Evolutionary conservation across 163 green algal species (phyloP).

Genomic region (Trebouxiophyceae sp.): DNA sequence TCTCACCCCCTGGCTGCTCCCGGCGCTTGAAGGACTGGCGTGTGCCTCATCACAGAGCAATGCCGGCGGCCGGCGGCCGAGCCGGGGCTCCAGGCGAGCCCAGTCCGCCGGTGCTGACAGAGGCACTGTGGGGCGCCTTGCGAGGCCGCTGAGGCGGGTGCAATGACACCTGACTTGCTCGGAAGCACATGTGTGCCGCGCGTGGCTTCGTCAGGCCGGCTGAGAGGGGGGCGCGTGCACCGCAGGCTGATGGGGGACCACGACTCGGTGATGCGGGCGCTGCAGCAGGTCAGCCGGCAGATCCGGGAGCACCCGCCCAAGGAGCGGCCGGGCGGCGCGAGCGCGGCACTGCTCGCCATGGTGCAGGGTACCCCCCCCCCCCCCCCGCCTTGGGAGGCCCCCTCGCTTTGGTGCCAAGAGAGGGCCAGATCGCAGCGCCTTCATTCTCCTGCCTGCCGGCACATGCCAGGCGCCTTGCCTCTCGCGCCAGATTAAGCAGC

Average conservation of each 20-base stretch:
- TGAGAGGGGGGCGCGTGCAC: background rate
- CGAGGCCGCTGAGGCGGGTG: background rate
- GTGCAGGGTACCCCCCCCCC: background rate
- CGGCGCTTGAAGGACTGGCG: background rate
- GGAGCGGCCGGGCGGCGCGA: slow-evolving; percentile 23
- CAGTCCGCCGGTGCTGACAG: too few species aligned
- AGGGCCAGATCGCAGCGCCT: too few species aligned
- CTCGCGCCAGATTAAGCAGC: background rate
- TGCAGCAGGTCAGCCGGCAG: slow-evolving; percentile 20
- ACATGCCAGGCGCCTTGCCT: background rate
- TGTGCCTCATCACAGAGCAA: background rate
- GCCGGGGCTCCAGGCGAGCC: too few species aligned
- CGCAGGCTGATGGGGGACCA: slow-evolving; percentile 19
- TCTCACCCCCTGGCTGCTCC: background rate
- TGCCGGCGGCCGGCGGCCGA: background rate
- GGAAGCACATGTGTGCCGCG: background rate
- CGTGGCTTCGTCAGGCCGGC: too few species aligned
- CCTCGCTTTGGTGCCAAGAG: too few species aligned
- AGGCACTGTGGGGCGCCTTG: too few species aligned
- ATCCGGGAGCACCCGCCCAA: slow-evolving; percentile 31
- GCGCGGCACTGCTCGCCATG: slow-evolving; percentile 12
- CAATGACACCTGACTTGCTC: background rate
- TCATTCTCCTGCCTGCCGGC: background rate
- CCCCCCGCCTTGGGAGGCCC: background rate
- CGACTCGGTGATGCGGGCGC: slow-evolving; percentile 16